Evolutionary conservation across 176 grass and related monocot species (phyloP).

Genomic region (Aegilops longissima): DNA sequence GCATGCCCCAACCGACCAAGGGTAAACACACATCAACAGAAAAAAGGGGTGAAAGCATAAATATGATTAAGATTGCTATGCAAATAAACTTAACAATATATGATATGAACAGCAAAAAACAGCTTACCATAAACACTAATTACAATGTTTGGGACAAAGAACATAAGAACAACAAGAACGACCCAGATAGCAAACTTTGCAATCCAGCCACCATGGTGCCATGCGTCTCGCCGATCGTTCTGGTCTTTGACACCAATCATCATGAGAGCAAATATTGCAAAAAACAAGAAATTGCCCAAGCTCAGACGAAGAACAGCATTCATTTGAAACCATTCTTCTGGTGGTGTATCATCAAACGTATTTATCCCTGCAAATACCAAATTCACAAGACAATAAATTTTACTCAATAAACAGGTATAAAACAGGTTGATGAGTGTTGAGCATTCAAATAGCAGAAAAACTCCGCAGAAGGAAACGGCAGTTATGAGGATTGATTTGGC

Average conservation of each 20-base stretch:
- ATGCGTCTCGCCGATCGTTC: constrained; percentile 83
- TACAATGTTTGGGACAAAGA: constrained; percentile 82
- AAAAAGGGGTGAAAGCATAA: background rate
- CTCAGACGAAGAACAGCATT: constrained; percentile 90
- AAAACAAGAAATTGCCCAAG: constrained; percentile 95
- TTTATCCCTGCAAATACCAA: constrained; percentile 47
- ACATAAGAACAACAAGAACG: constrained; percentile 85
- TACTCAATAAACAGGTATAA: background rate
- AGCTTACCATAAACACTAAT: constrained; percentile 82
- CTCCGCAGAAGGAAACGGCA: background rate
- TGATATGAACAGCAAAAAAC: constrained; percentile 17
- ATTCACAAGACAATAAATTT: background rate
- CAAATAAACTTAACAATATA: constrained; percentile 6
- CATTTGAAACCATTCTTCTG: constrained; percentile 94
- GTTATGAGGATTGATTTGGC: background rate
- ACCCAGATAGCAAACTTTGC: constrained; percentile 84
- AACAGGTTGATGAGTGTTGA: background rate
- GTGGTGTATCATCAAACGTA: constrained; percentile 39
- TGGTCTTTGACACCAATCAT: constrained; percentile 97
- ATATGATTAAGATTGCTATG: background rate
- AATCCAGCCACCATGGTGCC: constrained; percentile 93
- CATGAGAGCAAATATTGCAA: constrained; percentile 66
- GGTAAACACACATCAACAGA: background rate
- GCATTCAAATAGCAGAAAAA: background rate
- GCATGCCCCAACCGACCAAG: background rate